Evolutionary conservation across 2,329 filamentous ascomycete species (phyloP), one percentile per base, ranked within the genome.

Genomic region (Curvularia sp.): DNA sequence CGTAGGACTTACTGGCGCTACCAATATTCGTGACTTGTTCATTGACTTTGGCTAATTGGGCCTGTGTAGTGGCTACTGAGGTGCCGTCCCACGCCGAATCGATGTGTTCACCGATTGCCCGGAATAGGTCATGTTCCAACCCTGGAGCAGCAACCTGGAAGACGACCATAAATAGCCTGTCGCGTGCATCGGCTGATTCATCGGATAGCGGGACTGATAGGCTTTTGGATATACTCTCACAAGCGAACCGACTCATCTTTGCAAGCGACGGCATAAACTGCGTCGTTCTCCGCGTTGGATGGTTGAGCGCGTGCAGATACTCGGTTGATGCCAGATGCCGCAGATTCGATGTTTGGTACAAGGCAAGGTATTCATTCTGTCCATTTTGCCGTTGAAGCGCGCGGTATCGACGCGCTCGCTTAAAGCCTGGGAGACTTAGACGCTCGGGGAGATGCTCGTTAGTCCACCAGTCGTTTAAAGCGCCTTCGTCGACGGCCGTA

Each of bases 401-500:
- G 41, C 47, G 56, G 35, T 64, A 66, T 9, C 63, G 57, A 43
- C 51, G 54, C 39, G 65, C 65, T 24, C 57, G 55, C 33, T 50
- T 39, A 18, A 67, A 64, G n/a, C 63, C 64, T 26, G 55, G 61
- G 22, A 66, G 55, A 10, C 47, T 33, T 12, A 64, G 53, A 13
- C 63, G 61, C 55, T 67, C 65, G 30, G 55, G 59, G 5, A 67
- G 53, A 30, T 66, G 65, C 47, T 67, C 63, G 43, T 64, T 60
- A 1, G 63, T 66, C 61, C 59, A 67, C 63, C 63, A 67, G 44
- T 64, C 61, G 28, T 67, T 64, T 33, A 67, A 31, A 10, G 31
- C 61, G 22, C 53, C 46, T 50, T 57, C 53, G 26, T 64, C 50
- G 0, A 50, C 53, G 28, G 15, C 38, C 1, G 39, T 10, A 20